Conservation (phyloP, 352 stramenopile species). For the Hyaloperonospora brassicae region DNA sequence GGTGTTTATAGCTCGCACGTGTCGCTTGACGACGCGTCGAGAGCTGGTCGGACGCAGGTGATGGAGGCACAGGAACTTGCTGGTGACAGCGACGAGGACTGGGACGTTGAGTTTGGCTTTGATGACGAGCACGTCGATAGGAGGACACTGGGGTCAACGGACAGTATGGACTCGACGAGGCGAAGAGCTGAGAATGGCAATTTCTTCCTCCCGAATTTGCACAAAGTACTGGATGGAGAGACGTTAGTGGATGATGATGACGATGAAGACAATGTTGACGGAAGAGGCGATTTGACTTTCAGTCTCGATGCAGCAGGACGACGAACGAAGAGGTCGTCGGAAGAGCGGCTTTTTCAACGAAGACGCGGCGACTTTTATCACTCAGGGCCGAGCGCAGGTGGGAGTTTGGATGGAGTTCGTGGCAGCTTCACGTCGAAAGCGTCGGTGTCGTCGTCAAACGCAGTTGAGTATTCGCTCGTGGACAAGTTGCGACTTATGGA, state of each 20-base stretch:
- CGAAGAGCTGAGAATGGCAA: constrained; percentile 71
- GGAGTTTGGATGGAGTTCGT: constrained; percentile 45
- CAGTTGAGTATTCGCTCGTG: constrained; percentile 51
- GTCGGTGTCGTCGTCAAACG: constrained; percentile 28
- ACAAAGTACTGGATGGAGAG: constrained; percentile 72
- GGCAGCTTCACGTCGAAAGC: constrained; percentile 45
- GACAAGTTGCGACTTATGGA: constrained; percentile 69
- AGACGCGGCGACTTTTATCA: constrained; percentile 32
- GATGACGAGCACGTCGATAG: constrained; percentile 37
- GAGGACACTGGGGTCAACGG: constrained; percentile 14
- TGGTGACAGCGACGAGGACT: constrained; percentile 37
- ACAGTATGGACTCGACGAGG: constrained; percentile 51
- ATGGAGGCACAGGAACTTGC: constrained; percentile 4
- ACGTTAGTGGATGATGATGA: constrained; percentile 49
- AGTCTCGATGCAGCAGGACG: constrained; percentile 19
- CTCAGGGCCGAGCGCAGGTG: constrained; percentile 32
- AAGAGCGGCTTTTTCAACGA: constrained; percentile 63
- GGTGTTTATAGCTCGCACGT: constrained; percentile 19
- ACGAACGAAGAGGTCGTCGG: constrained; percentile 25
- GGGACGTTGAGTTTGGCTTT: constrained; percentile 78
- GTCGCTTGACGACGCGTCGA: constrained; percentile 11
- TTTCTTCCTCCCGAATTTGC: constrained; percentile 69
- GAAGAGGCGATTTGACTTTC: constrained; percentile 16
- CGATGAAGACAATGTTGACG: constrained; percentile 6
- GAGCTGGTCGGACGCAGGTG: constrained; percentile 1